Base-by-base conservation (phyloP, 2,329 filamentous ascomycete species). In the Immersiporthe knoxdaviesiana region DNA sequence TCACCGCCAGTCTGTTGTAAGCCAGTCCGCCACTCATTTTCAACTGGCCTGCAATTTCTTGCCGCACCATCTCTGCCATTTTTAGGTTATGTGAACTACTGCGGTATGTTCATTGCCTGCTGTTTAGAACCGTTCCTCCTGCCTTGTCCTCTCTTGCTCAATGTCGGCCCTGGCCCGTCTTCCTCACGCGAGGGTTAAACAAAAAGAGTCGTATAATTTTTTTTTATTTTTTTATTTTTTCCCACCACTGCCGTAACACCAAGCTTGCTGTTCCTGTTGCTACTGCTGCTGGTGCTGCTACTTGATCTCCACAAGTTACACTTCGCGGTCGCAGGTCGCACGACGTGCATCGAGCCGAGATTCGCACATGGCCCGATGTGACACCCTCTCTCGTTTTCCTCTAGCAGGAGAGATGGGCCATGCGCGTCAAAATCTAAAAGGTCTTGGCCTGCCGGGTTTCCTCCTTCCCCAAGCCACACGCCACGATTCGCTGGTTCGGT, bases 261-360 rank as follows among this genome's bases (percentile, higher is more conserved):
- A 44, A 47, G 44, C 44, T 47, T n/a, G 11, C 37, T 39, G 37
- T 10, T 47, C 18, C 18, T 47, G 44, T 4, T 35, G 56, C 16
- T 32, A 18, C 18, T 47, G 44, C 11, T n/a, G 11, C 37, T 39
- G 37, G 5, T 47, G 18, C 18, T 47, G 44, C 11, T 35, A 30
- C 16, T 35, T 18, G 54, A 58, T 59, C 30, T 37, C 56, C 56
- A 59, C 56, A 59, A 47, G 5, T 10, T 6, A 30, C 56, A 59
- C 30, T 47, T 47, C 44, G 44, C 44, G n/a, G 44, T 47, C 44
- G 18, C 18, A 44, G 44, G 44, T 47, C 18, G 44, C 44, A 47
- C 44, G 44, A 47, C 32, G 30, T 59, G 56, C 56, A 37, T 59
- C 56, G 32, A 59, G 56, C 56, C 56, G 32, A 37, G 56, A 59